Conservation (phyloP, 352 stramenopile species). For the Aphanomyces cochlioides region DNA sequence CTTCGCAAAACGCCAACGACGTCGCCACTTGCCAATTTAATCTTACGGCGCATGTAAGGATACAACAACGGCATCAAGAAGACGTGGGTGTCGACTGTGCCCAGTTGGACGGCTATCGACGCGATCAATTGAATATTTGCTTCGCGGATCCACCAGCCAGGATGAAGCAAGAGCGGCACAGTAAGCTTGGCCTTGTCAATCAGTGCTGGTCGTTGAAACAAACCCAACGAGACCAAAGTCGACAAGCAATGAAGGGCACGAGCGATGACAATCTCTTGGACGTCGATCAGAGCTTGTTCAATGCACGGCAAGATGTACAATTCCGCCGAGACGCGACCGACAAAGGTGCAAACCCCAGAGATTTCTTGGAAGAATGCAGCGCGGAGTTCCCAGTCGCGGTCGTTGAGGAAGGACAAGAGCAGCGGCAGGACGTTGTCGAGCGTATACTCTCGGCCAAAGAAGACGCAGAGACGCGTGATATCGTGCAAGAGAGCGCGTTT, state of each 20-base stretch:
- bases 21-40: conserved; percentile 69
- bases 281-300: conserved; percentile 95
- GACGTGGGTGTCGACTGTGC: conserved; percentile 87
- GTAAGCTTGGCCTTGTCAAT: conserved; percentile 83
- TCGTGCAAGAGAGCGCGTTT: conserved; percentile 93
- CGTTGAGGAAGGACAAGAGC: conserved; percentile 96
- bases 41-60: conserved; percentile 84
- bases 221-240: conserved; percentile 85
- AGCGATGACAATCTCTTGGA: conserved; percentile 93
- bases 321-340: conserved; percentile 90
- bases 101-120: conserved; percentile 80
- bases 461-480: conserved; percentile 94
- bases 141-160: conserved; percentile 86
- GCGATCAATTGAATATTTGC: conserved; percentile 83
- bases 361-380: conserved; percentile 92
- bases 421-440: conserved; percentile 95
- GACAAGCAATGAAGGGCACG: conserved; percentile 90
- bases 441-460: conserved; percentile 94
- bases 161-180: conserved; percentile 79
- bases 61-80: conserved; percentile 87
- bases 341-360: conserved; percentile 91
- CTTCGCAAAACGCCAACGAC: conserved; percentile 55
- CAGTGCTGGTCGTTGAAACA: conserved; percentile 83
- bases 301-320: conserved; percentile 97
- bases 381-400: conserved; percentile 89